Evolutionary conservation across 805 yeast species (phyloP).

Genomic region (Myxozyma sirexii): DNA sequence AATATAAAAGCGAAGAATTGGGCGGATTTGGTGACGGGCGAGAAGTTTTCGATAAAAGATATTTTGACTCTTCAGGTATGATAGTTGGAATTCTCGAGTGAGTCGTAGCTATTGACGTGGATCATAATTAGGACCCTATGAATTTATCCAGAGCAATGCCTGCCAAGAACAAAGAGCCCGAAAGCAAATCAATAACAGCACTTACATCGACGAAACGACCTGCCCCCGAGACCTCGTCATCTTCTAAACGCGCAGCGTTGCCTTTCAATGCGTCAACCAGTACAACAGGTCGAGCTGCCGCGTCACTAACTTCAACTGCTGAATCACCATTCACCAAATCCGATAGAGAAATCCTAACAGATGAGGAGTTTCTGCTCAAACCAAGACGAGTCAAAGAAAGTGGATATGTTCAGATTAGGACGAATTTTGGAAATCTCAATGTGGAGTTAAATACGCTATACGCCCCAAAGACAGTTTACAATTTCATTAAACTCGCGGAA

Average conservation of each 20-base stretch:
- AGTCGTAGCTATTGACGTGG: neutral
- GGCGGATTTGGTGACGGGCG: conserved; percentile 42
- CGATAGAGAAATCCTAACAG: conserved; percentile 34
- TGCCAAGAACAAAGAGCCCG: neutral
- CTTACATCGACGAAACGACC: neutral
- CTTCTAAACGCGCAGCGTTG: neutral
- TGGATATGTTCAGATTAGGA: conserved; percentile 40
- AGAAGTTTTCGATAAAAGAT: conserved; percentile 39
- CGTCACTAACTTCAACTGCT: conserved; percentile 42
- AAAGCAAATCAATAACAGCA: neutral
- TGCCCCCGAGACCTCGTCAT: neutral
- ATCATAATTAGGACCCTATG: conserved; percentile 10
- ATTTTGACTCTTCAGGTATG: conserved; percentile 35
- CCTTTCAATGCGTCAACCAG: conserved; percentile 31
- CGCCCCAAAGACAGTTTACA: conserved; percentile 52
- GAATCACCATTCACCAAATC: conserved; percentile 38
- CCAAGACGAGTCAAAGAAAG: conserved; percentile 37
- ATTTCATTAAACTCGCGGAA: conserved; percentile 54
- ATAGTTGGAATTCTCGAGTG: neutral
- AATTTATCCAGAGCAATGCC: neutral
- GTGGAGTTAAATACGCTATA: conserved; percentile 72
- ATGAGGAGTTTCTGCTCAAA: conserved; percentile 38
- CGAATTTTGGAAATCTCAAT: conserved; percentile 46
- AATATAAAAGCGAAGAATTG: conserved; percentile 39
- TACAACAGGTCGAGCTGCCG: conserved; percentile 38